Percentiles rank a stretch among this genome's conserved stretches.
Evolutionary conservation across 805 yeast species (phyloP).

Genomic region (Brettanomyces sp.): DNA sequence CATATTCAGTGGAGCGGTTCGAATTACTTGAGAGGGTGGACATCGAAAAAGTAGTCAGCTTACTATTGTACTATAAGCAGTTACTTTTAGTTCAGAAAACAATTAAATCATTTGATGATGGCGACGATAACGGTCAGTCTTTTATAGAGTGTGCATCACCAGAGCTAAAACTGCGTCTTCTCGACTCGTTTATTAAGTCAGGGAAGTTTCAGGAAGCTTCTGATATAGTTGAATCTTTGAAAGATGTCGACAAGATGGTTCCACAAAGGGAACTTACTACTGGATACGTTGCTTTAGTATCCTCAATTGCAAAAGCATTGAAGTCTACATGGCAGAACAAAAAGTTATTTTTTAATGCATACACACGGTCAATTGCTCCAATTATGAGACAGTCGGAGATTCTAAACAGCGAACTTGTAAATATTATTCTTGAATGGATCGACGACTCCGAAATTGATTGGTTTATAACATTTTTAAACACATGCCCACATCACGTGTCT

Average conservation of each 20-base stretch:
- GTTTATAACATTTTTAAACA: conserved; percentile 15
- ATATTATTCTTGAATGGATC: conserved; percentile 10
- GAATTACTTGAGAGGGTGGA: no score
- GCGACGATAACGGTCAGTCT: background rate
- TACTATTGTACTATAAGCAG: no score
- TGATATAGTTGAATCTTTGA: conserved; percentile 8
- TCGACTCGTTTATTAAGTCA: conserved; percentile 7
- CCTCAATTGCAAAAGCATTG: conserved; percentile 8
- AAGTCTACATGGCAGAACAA: conserved; percentile 10
- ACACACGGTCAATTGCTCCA: conserved; percentile 9
- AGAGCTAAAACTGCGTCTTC: conserved; percentile 6
- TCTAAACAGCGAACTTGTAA: conserved; percentile 4
- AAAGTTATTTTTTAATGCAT: conserved; percentile 17
- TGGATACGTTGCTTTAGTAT: conserved; percentile 10
- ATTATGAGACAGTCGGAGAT: conserved; percentile 6
- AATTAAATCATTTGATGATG: background rate
- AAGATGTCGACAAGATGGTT: conserved; percentile 1
- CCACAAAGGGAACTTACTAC: conserved; percentile 10
- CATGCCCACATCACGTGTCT: conserved; percentile 5
- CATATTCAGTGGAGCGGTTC: no score
- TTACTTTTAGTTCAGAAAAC: conserved; percentile 1
- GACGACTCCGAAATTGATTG: conserved; percentile 10
- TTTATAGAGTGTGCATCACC: conserved; percentile 5
- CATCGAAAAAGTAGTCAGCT: no score
- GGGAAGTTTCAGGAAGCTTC: conserved; percentile 13